phyloP scores from a whole-genome alignment of 2,329 filamentous ascomycete species.

The Chrysosphaeria jannelii region DNA sequence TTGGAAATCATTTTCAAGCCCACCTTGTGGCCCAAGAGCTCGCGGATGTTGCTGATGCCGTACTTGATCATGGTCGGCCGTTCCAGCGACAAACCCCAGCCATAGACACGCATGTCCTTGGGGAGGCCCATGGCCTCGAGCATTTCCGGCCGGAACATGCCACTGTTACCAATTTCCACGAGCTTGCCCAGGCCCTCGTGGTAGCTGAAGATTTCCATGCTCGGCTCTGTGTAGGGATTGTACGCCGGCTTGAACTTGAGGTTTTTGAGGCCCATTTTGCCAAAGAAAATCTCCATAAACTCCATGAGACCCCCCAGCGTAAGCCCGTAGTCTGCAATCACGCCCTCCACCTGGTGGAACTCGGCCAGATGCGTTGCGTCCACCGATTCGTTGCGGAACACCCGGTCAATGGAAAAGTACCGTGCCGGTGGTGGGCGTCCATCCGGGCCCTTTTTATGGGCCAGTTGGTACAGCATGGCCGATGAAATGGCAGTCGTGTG shows the following conservation, averaged over 20 bases:
- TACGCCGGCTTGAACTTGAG: constrained; percentile 86
- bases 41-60: constrained; percentile 65
- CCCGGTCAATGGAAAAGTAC: constrained; percentile 94
- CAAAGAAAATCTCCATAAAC: constrained; percentile 31
- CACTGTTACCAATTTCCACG: constrained; percentile 92
- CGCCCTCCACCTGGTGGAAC: constrained; percentile 96
- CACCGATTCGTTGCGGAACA: constrained; percentile 93
- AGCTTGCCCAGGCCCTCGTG: constrained; percentile 71
- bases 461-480: constrained; percentile 71
- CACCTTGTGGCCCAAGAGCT: constrained; percentile 82
- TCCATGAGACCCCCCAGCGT: constrained; percentile 78
- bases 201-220: constrained; percentile 95
- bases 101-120: constrained; percentile 61
- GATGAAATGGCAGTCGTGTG: constrained; percentile 87
- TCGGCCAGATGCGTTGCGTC: constrained; percentile 91
- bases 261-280: constrained; percentile 64
- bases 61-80: constrained; percentile 96
- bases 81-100: constrained; percentile 77
- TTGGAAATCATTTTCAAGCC: constrained; percentile 77
- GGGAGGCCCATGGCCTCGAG: constrained; percentile 80
- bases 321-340: constrained; percentile 86
- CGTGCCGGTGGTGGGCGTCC: constrained; percentile 38
- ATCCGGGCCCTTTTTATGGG: constrained; percentile 40
- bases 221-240: constrained; percentile 87
- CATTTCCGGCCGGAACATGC: constrained; percentile 98